Evolutionary conservation across 148 eudicot species (phyloP), one percentile per base, ranked within the genome.

Genomic region (Rhododendron vialii): DNA sequence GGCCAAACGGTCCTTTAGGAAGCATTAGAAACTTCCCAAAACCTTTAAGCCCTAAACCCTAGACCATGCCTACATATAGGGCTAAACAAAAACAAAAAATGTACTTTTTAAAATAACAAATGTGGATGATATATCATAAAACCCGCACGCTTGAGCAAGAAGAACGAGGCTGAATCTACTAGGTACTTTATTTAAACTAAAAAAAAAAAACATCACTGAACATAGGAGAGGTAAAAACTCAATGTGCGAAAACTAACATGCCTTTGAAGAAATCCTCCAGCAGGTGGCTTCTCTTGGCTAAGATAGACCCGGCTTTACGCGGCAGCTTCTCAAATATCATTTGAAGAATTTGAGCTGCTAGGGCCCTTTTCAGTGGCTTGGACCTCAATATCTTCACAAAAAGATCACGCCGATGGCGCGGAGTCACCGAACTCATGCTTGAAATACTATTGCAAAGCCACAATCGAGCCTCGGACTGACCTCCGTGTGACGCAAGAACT

Each of bases 381-480:
- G 94, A 91, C 85, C 90, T 92, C 92, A 97, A 90, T 78, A 97
- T 59, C 43, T 86, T 90, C 90, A 91, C 80, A 86, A 97, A 97
- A 26, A 97, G 59, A 76, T 89, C 96, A 51, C 73, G 88, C 45
- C 91, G 92, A 28, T 91, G 90, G 69, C 78, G 83, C 1, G 91
- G 89, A 51, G 89, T 76, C 28, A 97, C 85, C 15, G 93, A 92
- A 55, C 53, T 86, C 47, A 95, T 89, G 85, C 93, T 88, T 10
- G 99, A 91, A 80, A 95, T 85, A 76, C 93, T 86, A 78, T 95
- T 95, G 90, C 96, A 93, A 15, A 97, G 96, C 99, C 99, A 97
- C 61, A 97, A 88, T 73, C 96, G 93, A 75, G 95, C 95, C 91
- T 95, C 96, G 3, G 98, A 92, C 36, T 98, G 95, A 71, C 99